Conservation (phyloP, 2,329 filamentous ascomycete species). For the Lasiodiplodia citricola region DNA sequence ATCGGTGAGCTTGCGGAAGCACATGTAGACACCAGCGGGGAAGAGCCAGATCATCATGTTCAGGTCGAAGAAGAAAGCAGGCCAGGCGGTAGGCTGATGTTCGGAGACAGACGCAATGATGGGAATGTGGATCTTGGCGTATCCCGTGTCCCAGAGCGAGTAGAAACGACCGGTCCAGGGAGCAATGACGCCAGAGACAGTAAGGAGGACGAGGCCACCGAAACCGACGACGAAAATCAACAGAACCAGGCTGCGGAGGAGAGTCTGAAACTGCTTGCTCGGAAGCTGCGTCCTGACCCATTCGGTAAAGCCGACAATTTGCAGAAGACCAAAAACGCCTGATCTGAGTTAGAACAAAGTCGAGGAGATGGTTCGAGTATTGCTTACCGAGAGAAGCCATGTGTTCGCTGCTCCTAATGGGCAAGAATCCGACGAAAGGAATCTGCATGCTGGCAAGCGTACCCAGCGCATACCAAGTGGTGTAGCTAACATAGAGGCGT, state of each 20-base stretch:
- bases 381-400: slow-evolving; percentile 89
- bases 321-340: slow-evolving; percentile 95
- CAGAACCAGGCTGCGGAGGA: slow-evolving; percentile 78
- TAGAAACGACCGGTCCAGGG: slow-evolving; percentile 99
- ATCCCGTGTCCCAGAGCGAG: slow-evolving; percentile 97
- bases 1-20: slow-evolving; percentile 90
- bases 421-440: slow-evolving; percentile 96
- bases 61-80: slow-evolving; percentile 98
- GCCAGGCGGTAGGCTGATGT: slow-evolving; percentile 98
- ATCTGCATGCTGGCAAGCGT: slow-evolving; percentile 99
- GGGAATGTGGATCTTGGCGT: slow-evolving; percentile 98
- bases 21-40: slow-evolving; percentile 97
- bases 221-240: slow-evolving; percentile 75
- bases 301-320: slow-evolving; percentile 90
- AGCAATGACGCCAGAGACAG: slow-evolving; percentile 87
- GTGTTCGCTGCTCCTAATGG: slow-evolving; percentile 95
- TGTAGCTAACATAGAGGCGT: slow-evolving; percentile 93
- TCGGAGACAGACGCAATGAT: slow-evolving; percentile 99
- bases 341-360: slow-evolving; percentile 33
- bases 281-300: slow-evolving; percentile 88
- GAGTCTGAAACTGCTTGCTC: slow-evolving; percentile 90
- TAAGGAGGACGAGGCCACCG: slow-evolving; percentile 77
- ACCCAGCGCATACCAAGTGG: slow-evolving; percentile 95
- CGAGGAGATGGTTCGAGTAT: background rate
- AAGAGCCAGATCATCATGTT: slow-evolving; percentile 99